These are phyloP conservation scores for Penicillium mononematosum DNA, from an alignment of 495 filamentous ascomycete species.

Conservation along the genomic window DNA sequence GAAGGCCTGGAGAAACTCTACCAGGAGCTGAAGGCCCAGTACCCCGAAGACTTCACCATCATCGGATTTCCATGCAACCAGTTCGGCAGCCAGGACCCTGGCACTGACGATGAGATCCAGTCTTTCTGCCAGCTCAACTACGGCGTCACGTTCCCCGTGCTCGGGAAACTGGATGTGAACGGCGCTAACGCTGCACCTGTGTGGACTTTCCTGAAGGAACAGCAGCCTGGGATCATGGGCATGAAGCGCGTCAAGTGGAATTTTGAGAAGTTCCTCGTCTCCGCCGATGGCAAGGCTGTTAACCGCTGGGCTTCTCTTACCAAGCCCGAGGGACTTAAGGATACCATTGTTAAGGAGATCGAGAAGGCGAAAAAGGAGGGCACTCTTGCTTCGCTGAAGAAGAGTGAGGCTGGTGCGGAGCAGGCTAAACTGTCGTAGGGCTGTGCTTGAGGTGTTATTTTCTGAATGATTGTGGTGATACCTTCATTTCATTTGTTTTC, in stretches of 20 bases:
- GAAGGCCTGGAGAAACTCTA: slow-evolving; percentile 87
- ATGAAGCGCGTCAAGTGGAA: slow-evolving; percentile 94
- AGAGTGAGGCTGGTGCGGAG: slow-evolving; percentile 18
- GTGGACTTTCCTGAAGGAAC: slow-evolving; percentile 83
- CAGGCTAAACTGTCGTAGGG: slow-evolving; percentile 24
- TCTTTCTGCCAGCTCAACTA: slow-evolving; percentile 92
- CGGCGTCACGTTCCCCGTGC: slow-evolving; percentile 87
- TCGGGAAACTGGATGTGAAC: slow-evolving; percentile 93
- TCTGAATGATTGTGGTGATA: slow-evolving; percentile 14
- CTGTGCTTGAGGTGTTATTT: not conserved
- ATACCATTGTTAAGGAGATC: slow-evolving; percentile 71
- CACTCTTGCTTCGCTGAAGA: slow-evolving; percentile 26
- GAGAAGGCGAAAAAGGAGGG: slow-evolving; percentile 46
- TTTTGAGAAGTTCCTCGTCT: slow-evolving; percentile 95
- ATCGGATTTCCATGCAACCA: slow-evolving; percentile 99
- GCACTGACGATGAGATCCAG: slow-evolving; percentile 85
- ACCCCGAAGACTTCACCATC: slow-evolving; percentile 76
- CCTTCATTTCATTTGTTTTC: slow-evolving; percentile 7
- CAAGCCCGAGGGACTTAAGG: slow-evolving; percentile 79
- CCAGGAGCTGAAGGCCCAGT: slow-evolving; percentile 64
- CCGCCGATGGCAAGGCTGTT: slow-evolving; percentile 80
- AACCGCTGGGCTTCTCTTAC: slow-evolving; percentile 78
- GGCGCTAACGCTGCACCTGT: slow-evolving; percentile 76
- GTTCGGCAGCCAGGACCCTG: slow-evolving; percentile 88
- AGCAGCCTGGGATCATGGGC: slow-evolving; percentile 80